These are phyloP conservation scores for Aechmea fasciata DNA, from an alignment of 176 grass and related monocot species.

Conservation along the genomic window DNA sequence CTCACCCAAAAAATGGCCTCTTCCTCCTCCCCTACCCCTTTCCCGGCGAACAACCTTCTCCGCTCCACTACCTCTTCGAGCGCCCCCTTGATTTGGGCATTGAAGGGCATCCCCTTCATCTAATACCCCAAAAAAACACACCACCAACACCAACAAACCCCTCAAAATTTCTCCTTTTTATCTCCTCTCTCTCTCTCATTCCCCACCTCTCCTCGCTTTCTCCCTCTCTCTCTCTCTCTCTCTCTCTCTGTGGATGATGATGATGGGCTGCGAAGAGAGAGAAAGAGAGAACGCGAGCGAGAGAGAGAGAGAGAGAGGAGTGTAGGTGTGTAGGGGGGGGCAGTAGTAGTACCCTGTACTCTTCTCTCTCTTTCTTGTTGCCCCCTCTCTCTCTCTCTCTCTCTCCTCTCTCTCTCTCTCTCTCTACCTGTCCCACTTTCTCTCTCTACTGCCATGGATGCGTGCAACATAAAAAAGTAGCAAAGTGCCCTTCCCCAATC, in stretches of 20 bases:
- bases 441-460: conserved; percentile 43
- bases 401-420: conserved; percentile 5
- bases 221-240: background rate
- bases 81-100: conserved; percentile 43
- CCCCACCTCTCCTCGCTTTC: background rate
- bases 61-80: conserved; percentile 15
- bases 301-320: no score
- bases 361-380: conserved; percentile 4
- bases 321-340: background rate
- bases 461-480: conserved; percentile 92
- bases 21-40: conserved; percentile 18
- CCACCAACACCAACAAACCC: background rate
- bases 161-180: background rate
- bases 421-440: background rate
- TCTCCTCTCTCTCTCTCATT: background rate
- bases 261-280: background rate
- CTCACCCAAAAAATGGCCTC: background rate
- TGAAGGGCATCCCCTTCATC: conserved; percentile 68
- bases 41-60: conserved; percentile 24
- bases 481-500: conserved; percentile 27
- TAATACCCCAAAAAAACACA: conserved; percentile 36
- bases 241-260: background rate
- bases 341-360: conserved; percentile 4
- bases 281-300: no score
- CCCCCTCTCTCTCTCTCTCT: conserved; percentile 18